Evolutionary conservation across 2,329 filamentous ascomycete genomes (phyloP).

Genomic region (Ophiocordyceps camponoti-rufipedis): DNA sequence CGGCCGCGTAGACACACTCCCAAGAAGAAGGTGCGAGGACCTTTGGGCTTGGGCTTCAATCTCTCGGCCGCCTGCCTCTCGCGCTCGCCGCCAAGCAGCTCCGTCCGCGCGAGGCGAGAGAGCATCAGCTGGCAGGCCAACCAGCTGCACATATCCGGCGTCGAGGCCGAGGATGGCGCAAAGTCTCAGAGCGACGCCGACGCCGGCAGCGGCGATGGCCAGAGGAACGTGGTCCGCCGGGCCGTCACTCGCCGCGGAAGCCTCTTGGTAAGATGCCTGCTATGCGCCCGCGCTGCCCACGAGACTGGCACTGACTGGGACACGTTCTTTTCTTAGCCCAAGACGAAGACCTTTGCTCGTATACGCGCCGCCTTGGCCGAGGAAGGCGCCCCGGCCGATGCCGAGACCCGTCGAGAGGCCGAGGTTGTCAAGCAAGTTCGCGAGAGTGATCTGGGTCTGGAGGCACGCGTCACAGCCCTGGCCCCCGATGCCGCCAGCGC

Average conservation of each 20-base stretch:
- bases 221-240: constrained; percentile 62
- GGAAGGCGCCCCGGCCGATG: constrained; percentile 73
- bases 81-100: constrained; percentile 50
- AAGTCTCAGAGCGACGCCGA: constrained; percentile 49
- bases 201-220: constrained; percentile 32
- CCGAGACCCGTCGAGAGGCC: constrained; percentile 76
- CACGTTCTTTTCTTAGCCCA: constrained; percentile 43
- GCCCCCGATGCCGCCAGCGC: constrained; percentile 31
- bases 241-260: constrained; percentile 78
- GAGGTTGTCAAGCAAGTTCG: constrained; percentile 92
- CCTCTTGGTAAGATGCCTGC: constrained; percentile 42
- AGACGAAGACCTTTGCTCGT: constrained; percentile 87
- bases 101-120: constrained; percentile 49
- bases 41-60: constrained; percentile 32
- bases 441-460: constrained; percentile 60
- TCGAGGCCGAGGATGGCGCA: constrained; percentile 42
- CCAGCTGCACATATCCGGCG: constrained; percentile 66
- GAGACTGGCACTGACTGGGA: background rate
- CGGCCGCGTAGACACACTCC: constrained; percentile 46
- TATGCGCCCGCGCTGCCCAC: background rate
- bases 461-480: constrained; percentile 19
- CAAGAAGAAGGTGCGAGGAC: constrained; percentile 32
- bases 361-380: constrained; percentile 81
- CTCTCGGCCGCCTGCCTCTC: constrained; percentile 31
- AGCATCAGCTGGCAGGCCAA: constrained; percentile 84